Conservation (phyloP, 108 stramenopile genomes). For the Pseudonitzschia multistriata region DNA sequence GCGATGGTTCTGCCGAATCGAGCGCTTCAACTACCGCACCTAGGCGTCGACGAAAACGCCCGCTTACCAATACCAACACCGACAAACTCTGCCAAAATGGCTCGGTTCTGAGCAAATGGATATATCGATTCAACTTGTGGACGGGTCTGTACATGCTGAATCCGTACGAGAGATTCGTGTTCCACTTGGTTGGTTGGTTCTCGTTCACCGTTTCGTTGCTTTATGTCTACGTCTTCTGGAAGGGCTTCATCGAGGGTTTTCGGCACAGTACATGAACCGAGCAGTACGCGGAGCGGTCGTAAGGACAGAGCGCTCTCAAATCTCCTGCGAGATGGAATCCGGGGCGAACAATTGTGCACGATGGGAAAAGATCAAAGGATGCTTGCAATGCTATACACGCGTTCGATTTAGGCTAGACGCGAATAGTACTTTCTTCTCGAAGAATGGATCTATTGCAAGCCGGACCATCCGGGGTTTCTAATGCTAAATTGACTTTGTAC, state of each 20-base stretch:
- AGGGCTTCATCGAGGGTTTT: conserved; percentile 23
- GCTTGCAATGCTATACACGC: too few relatives aligned
- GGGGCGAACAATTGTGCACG: too few relatives aligned
- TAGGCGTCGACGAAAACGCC: conserved; percentile 19
- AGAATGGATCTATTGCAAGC: too few relatives aligned
- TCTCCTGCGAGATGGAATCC: too few relatives aligned
- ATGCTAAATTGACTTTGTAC: too few relatives aligned
- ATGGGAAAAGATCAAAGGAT: too few relatives aligned
- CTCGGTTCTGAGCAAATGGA: conserved; percentile 33
- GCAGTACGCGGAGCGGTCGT: too few relatives aligned
- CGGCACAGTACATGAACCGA: conserved; percentile 1
- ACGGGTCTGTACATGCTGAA: conserved; percentile 83
- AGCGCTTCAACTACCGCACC: not conserved
- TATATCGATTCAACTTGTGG: conserved; percentile 83
- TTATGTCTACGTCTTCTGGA: conserved; percentile 37
- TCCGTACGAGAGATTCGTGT: conserved; percentile 56
- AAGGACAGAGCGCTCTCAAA: too few relatives aligned
- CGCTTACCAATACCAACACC: conserved; percentile 76
- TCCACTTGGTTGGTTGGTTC: conserved; percentile 61
- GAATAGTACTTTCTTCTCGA: too few relatives aligned
- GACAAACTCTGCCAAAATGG: conserved; percentile 54
- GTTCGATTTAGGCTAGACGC: too few relatives aligned
- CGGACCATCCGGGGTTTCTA: too few relatives aligned
- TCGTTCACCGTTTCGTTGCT: conserved; percentile 28
- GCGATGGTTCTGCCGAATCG: not conserved